Evolutionary conservation across 1,139 yeast genomes (phyloP).

Genomic region (Hansenula sp.): DNA sequence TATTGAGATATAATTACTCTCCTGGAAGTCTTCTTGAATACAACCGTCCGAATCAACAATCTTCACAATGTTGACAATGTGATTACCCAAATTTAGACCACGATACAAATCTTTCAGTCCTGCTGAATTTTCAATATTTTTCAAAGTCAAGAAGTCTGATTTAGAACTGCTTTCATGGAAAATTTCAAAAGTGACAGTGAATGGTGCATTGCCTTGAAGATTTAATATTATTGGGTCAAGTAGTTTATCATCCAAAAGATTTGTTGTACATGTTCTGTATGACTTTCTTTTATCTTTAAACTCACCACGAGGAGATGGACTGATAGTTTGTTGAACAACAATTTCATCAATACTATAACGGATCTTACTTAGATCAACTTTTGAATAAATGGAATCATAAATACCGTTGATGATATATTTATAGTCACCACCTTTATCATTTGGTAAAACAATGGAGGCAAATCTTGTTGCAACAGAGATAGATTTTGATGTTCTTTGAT

Average conservation of each 20-base stretch:
- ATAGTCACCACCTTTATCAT: constrained; percentile 49
- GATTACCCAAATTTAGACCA: constrained; percentile 48
- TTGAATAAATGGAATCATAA: constrained; percentile 63
- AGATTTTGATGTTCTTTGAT: constrained; percentile 30
- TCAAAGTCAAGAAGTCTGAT: constrained; percentile 33
- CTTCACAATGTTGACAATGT: constrained; percentile 50
- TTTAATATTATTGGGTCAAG: constrained; percentile 53
- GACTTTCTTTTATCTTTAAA: constrained; percentile 45
- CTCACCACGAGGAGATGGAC: constrained; percentile 52
- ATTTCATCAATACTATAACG: constrained; percentile 32
- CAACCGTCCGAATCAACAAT: constrained; percentile 76
- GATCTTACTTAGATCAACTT: constrained; percentile 32
- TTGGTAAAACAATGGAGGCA: constrained; percentile 40
- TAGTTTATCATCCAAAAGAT: constrained; percentile 28
- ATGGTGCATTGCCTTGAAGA: constrained; percentile 63
- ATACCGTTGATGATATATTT: constrained; percentile 57
- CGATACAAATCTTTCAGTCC: constrained; percentile 35
- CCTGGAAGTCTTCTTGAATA: constrained; percentile 35
- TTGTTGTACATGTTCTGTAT: constrained; percentile 55
- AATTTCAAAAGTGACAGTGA: constrained; percentile 47
- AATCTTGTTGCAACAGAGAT: constrained; percentile 48
- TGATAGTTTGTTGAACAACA: constrained; percentile 54
- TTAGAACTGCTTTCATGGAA: constrained; percentile 50
- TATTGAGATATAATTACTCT: constrained; percentile 37
- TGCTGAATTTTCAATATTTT: constrained; percentile 31